Evolutionary conservation across 208 protist genomes (phyloP).

Genomic region (Trypanosomatidae sp.): DNA sequence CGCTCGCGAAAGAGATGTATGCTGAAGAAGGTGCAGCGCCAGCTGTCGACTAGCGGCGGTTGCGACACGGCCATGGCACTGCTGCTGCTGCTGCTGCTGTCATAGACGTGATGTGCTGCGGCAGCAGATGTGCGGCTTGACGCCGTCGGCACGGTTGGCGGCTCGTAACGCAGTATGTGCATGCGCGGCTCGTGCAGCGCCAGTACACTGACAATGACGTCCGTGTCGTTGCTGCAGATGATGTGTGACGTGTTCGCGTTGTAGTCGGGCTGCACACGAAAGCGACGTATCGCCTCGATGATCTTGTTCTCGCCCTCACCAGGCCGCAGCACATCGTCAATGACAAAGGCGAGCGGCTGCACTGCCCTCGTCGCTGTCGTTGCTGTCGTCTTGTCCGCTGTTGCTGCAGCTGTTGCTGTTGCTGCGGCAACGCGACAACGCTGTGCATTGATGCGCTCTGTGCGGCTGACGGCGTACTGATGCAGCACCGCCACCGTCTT

Average conservation of each 20-base stretch:
- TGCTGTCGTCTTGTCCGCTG: not conserved
- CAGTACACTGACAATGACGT: constrained; percentile 96
- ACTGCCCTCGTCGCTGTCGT: constrained; percentile 3
- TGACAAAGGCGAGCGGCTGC: constrained; percentile 76
- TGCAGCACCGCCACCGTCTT: constrained; percentile 62
- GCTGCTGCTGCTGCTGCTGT: constrained; percentile 2
- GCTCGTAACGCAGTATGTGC: constrained; percentile 94
- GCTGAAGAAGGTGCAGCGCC: constrained; percentile 78
- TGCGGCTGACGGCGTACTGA: constrained; percentile 59
- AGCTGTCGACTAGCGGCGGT: constrained; percentile 28
- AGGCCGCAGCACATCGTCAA: constrained; percentile 91
- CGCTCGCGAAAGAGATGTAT: constrained; percentile 66
- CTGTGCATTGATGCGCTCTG: constrained; percentile 81
- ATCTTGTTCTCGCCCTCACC: constrained; percentile 96
- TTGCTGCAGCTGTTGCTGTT: not conserved
- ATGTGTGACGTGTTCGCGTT: constrained; percentile 95
- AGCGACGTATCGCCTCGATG: constrained; percentile 59
- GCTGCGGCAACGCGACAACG: constrained; percentile 18
- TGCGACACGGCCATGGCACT: not conserved
- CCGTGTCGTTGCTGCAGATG: constrained; percentile 98
- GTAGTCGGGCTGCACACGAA: constrained; percentile 84
- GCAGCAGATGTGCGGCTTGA: constrained; percentile 10
- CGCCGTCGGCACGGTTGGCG: constrained; percentile 26
- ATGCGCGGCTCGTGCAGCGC: constrained; percentile 97
- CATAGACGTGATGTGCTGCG: not conserved